Percentiles rank a stretch among this genome's conserved stretches.
Evolutionary conservation across 2,329 filamentous ascomycete species (phyloP).

Genomic region (Saccharata proteae): DNA sequence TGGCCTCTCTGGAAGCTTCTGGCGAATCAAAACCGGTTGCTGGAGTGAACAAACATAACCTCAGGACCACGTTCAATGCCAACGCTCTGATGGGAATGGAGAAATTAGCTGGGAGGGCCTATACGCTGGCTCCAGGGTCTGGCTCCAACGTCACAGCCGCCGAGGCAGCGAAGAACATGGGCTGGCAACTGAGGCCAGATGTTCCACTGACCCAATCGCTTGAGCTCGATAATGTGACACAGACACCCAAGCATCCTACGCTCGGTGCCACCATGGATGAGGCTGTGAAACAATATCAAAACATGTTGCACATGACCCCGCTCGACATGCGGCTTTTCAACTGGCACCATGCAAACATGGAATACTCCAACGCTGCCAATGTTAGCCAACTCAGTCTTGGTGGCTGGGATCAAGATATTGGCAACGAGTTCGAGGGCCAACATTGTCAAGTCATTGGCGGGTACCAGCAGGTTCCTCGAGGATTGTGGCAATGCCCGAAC

Average conservation of each 20-base stretch:
- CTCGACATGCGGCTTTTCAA: conserved; percentile 86
- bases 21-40: conserved; percentile 36
- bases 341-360: conserved; percentile 96
- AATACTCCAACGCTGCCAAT: conserved; percentile 92
- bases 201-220: conserved; percentile 52
- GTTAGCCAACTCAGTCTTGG: conserved; percentile 76
- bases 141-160: conserved; percentile 61
- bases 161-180: conserved; percentile 65
- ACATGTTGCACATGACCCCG: conserved; percentile 67
- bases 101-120: conserved; percentile 59
- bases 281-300: conserved; percentile 77
- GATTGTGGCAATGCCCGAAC: conserved; percentile 64
- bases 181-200: conserved; percentile 62
- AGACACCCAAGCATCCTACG: conserved; percentile 52
- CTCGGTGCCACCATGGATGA: conserved; percentile 86
- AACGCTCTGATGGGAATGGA: conserved; percentile 38
- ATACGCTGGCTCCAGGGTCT: conserved; percentile 54
- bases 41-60: conserved; percentile 28
- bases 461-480: conserved; percentile 86
- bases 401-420: conserved; percentile 93
- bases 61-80: conserved; percentile 5
- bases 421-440: conserved; percentile 92
- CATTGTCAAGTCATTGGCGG: conserved; percentile 91
- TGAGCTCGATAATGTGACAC: conserved; percentile 55
- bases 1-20: conserved; percentile 62